These are phyloP conservation scores for Exophiala oligosperma DNA, from an alignment of 2,329 filamentous ascomycete genomes.

Conservation along the genomic window DNA sequence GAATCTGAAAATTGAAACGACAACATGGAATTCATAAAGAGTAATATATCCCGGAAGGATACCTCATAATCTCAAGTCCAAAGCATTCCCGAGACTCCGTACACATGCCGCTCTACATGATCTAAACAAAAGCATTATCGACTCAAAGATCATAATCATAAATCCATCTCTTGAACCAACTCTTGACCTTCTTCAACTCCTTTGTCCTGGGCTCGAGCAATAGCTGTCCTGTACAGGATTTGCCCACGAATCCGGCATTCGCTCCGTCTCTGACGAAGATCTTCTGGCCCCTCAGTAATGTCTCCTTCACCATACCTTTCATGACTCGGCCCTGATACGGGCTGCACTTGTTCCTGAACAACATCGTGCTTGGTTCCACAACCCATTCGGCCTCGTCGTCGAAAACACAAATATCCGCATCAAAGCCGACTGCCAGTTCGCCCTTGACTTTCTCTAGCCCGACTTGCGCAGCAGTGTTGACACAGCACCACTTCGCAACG, in stretches of 20 bases:
- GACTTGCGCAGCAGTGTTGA: slow-evolving; percentile 85
- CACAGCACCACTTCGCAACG: slow-evolving; percentile 80
- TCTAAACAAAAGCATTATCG: neutral
- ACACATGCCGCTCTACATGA: neutral
- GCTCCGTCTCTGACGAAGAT: slow-evolving; percentile 70
- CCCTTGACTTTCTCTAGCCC: slow-evolving; percentile 81
- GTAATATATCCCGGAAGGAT: neutral
- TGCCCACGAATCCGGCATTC: slow-evolving; percentile 39
- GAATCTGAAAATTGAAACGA: slow-evolving; percentile 3
- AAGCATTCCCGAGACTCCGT: neutral
- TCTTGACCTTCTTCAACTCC: slow-evolving; percentile 23
- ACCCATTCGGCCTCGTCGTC: slow-evolving; percentile 80
- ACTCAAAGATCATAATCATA: slow-evolving; percentile 22
- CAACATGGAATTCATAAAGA: slow-evolving; percentile 4
- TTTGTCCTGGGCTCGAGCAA: slow-evolving; percentile 37
- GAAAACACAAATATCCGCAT: slow-evolving; percentile 90
- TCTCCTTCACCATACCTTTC: slow-evolving; percentile 76
- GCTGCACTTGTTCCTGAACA: slow-evolving; percentile 90
- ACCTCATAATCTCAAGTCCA: neutral
- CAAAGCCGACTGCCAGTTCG: slow-evolving; percentile 75
- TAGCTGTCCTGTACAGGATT: slow-evolving; percentile 39
- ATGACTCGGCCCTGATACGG: slow-evolving; percentile 84
- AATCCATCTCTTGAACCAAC: slow-evolving; percentile 27
- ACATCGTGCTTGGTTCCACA: slow-evolving; percentile 75
- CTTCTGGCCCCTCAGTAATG: slow-evolving; percentile 75